These are phyloP conservation scores for Sporothrix protearum DNA, from an alignment of 2,329 filamentous ascomycete species.

Conservation along the genomic window DNA sequence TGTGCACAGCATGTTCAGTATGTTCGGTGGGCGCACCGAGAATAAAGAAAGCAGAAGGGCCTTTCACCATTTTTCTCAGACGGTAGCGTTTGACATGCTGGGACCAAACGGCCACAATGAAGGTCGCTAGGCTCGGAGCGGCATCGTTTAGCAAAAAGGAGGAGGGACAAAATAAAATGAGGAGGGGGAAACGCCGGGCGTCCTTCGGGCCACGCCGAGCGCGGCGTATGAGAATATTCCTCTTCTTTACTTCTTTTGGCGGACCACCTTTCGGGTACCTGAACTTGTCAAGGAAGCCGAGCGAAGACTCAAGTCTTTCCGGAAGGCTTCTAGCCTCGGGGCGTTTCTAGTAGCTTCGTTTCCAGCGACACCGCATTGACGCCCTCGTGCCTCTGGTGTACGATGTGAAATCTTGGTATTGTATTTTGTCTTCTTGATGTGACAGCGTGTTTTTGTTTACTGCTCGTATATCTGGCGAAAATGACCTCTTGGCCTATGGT, in stretches of 20 bases:
- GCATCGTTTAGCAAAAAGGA: neutral
- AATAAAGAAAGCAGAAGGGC: neutral
- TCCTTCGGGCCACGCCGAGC: conserved; percentile 13
- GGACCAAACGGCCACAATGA: neutral
- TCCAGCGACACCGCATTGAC: conserved; percentile 2
- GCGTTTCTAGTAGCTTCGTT: neutral
- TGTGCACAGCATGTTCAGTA: neutral
- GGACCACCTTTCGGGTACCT: neutral
- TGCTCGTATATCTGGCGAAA: neutral
- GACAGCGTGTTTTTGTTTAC: neutral
- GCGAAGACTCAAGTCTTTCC: neutral
- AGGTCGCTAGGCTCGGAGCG: neutral
- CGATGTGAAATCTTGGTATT: too few species aligned
- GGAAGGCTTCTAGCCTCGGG: neutral
- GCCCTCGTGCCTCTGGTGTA: neutral
- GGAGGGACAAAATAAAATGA: neutral
- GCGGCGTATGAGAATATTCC: neutral
- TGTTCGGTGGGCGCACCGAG: neutral
- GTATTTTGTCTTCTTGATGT: neutral
- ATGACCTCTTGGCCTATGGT: neutral
- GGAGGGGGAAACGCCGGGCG: neutral
- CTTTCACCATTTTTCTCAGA: neutral
- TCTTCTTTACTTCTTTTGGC: neutral
- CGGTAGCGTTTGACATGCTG: neutral
- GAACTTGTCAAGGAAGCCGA: neutral